Evolutionary conservation across 306 rosid genomes (phyloP).

Genomic region (Neltuma alba): DNA sequence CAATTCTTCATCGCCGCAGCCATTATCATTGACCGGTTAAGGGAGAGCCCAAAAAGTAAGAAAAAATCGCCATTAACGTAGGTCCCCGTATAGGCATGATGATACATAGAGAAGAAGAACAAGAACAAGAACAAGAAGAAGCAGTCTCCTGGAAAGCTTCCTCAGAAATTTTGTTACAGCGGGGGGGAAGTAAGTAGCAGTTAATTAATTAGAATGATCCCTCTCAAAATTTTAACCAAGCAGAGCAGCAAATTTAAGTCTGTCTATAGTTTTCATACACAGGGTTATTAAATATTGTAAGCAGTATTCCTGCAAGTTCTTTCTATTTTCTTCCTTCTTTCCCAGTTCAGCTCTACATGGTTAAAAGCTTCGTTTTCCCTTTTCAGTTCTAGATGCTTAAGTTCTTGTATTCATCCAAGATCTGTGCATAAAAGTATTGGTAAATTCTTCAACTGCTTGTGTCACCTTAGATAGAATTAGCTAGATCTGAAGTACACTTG

Average conservation of each 20-base stretch:
- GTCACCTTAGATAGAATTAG: background rate
- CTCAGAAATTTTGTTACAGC: slow-evolving; percentile 68
- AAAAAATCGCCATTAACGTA: slow-evolving; percentile 46
- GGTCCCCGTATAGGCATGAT: slow-evolving; percentile 49
- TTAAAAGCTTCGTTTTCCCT: slow-evolving; percentile 35
- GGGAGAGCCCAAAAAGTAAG: too few species aligned
- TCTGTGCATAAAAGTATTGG: slow-evolving; percentile 41
- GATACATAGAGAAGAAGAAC: slow-evolving; percentile 41
- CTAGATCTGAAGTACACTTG: background rate
- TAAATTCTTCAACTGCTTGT: slow-evolving; percentile 29
- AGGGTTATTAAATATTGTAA: slow-evolving; percentile 30
- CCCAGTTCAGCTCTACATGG: slow-evolving; percentile 46
- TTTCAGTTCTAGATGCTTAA: slow-evolving; percentile 21
- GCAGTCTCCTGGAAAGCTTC: slow-evolving; percentile 37
- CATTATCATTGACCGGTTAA: slow-evolving; percentile 45
- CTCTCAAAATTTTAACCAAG: slow-evolving; percentile 57
- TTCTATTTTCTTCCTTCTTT: background rate
- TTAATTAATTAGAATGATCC: slow-evolving; percentile 68
- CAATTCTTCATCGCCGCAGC: slow-evolving; percentile 52
- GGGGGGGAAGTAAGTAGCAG: slow-evolving; percentile 45
- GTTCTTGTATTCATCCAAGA: slow-evolving; percentile 30
- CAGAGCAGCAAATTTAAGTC: slow-evolving; percentile 66
- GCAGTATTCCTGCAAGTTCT: slow-evolving; percentile 52
- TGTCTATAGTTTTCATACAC: slow-evolving; percentile 75
- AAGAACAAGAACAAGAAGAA: background rate